Percentiles rank a stretch among this genome's conserved stretches.
phyloP scores from a whole-genome alignment of 176 grass and related monocot species.

The Carex cristatella region DNA sequence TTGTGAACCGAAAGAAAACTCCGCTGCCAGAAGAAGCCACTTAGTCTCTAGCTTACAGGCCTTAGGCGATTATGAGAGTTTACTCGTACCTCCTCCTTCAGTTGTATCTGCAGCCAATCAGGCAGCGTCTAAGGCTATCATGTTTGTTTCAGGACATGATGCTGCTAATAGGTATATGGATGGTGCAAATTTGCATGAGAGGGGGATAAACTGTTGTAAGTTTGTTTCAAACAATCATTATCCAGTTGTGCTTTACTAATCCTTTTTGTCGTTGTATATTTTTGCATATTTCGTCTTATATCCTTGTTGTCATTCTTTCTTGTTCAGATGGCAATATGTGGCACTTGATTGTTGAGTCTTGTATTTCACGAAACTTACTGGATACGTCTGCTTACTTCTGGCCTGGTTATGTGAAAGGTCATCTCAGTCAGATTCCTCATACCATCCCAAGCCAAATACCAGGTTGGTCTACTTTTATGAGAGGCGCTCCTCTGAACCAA shows the following conservation, averaged over 20 bases:
- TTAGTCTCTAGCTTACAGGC: constrained; percentile 75
- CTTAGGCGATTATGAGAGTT: constrained; percentile 73
- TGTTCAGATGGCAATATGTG: constrained; percentile 84
- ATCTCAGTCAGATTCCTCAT: constrained; percentile 45
- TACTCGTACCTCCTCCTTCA: constrained; percentile 80
- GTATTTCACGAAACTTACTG: constrained; percentile 86
- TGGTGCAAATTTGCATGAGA: constrained; percentile 42
- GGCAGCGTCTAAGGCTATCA: constrained; percentile 74
- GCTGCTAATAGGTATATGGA: constrained; percentile 52
- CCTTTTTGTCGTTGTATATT: neutral
- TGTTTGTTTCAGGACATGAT: constrained; percentile 64
- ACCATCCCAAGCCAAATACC: constrained; percentile 61
- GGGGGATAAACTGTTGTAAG: constrained; percentile 55
- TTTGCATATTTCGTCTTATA: neutral
- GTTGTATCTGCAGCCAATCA: constrained; percentile 72
- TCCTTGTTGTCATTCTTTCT: constrained; percentile 28
- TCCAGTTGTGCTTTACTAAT: constrained; percentile 11
- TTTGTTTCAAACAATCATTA: constrained; percentile 19
- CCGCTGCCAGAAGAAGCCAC: constrained; percentile 45
- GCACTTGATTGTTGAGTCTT: constrained; percentile 94
- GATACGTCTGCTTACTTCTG: constrained; percentile 85
- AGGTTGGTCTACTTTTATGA: constrained; percentile 86
- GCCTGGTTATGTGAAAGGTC: constrained; percentile 75
- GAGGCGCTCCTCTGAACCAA: constrained; percentile 62
- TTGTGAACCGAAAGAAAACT: constrained; percentile 31